A percentile compares a stretch with the other conserved stretches of the same genome.
phyloP scores from a whole-genome alignment of 495 filamentous ascomycete species.

The Talaromyces trachyspermus region DNA sequence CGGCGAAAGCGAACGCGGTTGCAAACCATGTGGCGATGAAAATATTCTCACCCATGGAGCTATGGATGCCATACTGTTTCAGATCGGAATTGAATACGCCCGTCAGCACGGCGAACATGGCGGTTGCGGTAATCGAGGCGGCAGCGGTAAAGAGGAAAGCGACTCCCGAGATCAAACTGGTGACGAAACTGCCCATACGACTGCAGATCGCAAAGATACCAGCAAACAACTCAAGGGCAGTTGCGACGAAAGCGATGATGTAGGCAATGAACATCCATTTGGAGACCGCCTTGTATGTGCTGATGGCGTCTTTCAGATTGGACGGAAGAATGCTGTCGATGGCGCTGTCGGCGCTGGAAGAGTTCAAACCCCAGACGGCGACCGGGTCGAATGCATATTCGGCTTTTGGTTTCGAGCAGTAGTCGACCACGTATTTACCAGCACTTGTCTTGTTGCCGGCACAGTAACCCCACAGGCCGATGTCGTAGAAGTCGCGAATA shows the following conservation, averaged over 20 bases:
- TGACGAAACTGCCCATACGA: conserved; percentile 65
- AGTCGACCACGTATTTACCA: conserved; percentile 27
- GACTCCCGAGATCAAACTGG: conserved; percentile 63
- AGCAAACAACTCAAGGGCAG: conserved; percentile 59
- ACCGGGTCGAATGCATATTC: conserved; percentile 74
- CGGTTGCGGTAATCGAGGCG: conserved; percentile 48
- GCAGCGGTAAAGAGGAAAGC: conserved; percentile 51
- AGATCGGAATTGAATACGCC: conserved; percentile 53
- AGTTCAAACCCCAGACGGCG: conserved; percentile 53
- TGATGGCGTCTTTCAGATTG: conserved; percentile 55
- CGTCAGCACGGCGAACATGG: conserved; percentile 54
- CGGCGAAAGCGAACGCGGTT: conserved; percentile 64
- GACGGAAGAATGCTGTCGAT: conserved; percentile 50
- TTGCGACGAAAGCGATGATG: conserved; percentile 60
- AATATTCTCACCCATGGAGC: conserved; percentile 57
- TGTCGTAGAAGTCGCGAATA: conserved; percentile 70
- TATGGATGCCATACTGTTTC: conserved; percentile 57
- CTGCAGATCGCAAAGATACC: conserved; percentile 63
- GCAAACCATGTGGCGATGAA: conserved; percentile 70
- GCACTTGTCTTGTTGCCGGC: conserved; percentile 48
- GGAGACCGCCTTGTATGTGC: conserved; percentile 60
- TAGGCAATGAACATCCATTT: conserved; percentile 78
- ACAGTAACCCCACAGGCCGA: conserved; percentile 88
- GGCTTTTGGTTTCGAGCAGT: conserved; percentile 51
- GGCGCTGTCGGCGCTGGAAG: conserved; percentile 40